Base-by-base conservation (phyloP, 768 basidiomycete genomes). In the Tylopilus intermedius region DNA sequence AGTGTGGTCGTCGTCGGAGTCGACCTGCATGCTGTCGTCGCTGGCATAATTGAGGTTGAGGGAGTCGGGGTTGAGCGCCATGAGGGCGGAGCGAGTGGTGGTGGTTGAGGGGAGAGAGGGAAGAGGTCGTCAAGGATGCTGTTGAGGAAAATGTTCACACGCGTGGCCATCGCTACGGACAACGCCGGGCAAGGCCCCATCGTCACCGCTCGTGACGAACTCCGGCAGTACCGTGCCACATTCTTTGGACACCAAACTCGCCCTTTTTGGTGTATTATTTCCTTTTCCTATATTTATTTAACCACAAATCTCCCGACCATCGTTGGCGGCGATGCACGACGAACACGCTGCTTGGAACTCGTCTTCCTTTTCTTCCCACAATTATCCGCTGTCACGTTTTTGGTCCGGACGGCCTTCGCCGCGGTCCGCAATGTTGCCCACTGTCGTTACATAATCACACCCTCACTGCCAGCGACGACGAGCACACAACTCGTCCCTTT, bases 11-110 rank as follows among this genome's bases (percentile, higher is more conserved):
- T 69, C 62, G 66, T 80, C 80, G 54, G 80, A 81, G 76, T 88
- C 85, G 71, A 87, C 70, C 65, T 84, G 78, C 86, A 88, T 88
- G 66, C 82, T 80, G 62, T 82, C 73, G 55, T 75, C 74, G 57
- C 71, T 72, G 71, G 67, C 66, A 42, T 83, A 84, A 69, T 74
- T 73, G 67, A 81, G 70, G 71, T 74, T 75, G 67, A 81, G 79
- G 59, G 74, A 72, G 62, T 71, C 71, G 62, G 70, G 61, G 46
- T 57, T 63, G 67, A 62, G 68, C 67, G 70, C 65, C 70, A 73
- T 71, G 61, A 29, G 69, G 53, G 60, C 40, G 62, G 58, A 47
- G 51, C 46, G 54, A 54, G 58, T 53, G 64, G 60, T 70, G 61
- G 65, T 63, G 71, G 71, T 62, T 64, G 65, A 66, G 67, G 69